Percentiles rank a stretch among this genome's conserved stretches.
These are phyloP conservation scores for Aphanocladium album DNA, from an alignment of 2,329 filamentous ascomycete genomes.

Conservation along the genomic window DNA sequence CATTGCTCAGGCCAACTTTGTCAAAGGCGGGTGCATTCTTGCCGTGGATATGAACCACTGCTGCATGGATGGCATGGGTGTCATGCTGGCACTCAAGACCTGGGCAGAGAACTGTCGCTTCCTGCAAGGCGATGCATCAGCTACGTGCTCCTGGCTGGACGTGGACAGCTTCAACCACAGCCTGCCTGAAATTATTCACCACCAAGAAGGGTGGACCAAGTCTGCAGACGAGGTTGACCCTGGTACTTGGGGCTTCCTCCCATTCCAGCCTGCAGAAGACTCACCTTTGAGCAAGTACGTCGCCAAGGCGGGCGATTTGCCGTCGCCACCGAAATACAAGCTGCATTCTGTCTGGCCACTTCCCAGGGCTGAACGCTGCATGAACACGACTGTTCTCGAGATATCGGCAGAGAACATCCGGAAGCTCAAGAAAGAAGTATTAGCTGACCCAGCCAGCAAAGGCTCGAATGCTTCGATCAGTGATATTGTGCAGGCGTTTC, in stretches of 20 bases:
- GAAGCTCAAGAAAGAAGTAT: constrained; percentile 26
- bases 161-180: constrained; percentile 27
- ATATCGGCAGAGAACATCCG: constrained; percentile 26
- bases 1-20: constrained; percentile 27
- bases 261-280: constrained; percentile 18
- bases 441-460: constrained; percentile 21
- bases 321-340: constrained; percentile 21
- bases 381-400: constrained; percentile 27
- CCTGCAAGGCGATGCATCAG: constrained; percentile 21
- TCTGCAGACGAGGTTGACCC: constrained; percentile 23
- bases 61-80: constrained; percentile 26
- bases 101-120: constrained; percentile 28
- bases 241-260: constrained; percentile 22
- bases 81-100: constrained; percentile 23
- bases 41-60: constrained; percentile 22
- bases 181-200: constrained; percentile 24
- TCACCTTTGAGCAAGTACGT: constrained; percentile 1
- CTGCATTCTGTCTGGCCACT: constrained; percentile 25
- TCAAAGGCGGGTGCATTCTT: constrained; percentile 26
- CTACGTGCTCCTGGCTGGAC: constrained; percentile 23
- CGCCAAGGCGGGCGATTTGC: constrained; percentile 13
- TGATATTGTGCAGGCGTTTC: constrained; percentile 36
- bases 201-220: constrained; percentile 20
- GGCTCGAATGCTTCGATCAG: constrained; percentile 26
- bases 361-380: constrained; percentile 21